Evolutionary conservation across 345 rosid species (phyloP), one percentile per base, ranked within the genome.

Genomic region (Luvunga scandens): DNA sequence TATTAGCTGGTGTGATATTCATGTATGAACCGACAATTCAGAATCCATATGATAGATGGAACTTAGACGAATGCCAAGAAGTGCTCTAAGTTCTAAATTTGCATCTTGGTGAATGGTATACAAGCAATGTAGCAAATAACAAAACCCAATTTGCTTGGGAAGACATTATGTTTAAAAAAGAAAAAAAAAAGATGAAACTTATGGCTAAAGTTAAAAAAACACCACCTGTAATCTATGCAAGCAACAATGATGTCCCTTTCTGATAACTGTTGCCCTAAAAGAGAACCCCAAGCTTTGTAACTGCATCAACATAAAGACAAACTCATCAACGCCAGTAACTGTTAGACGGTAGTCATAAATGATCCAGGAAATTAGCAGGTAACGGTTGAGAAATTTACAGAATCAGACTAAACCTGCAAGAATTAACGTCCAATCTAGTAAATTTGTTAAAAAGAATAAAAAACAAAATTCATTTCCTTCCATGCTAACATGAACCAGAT

Each of bases 261-360:
- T 71, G 97, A 87, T 79, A 96, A 85, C 66, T 96, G 98, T 75
- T 89, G 93, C 75, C 99, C 99, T 76, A 96, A 87, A 70, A 96
- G 99, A 77, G 97, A 92, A 71, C 99, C 98, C 99, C 99, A 94
- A 50, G 97, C 98, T 84, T 92, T 96, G 70, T 96, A 92, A 75
- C 99, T 96, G 92, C 84, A 89, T 79, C 72, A 87, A 81, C 72
- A 76, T 56, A 48, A 83, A 61, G 77, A 68, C 42, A 31, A 77
- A 59, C 42, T 70, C 30, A 71, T 77, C 66, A 81, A 81, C 73
- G 66, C 77, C 74, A n/a, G 69, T 67, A 53, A 70, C 25, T 31
- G 18, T 66, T 66, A 75, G 24, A 59, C 28, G 68, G 33, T 50
- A 70, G 72, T 69, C 36, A 73, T n/a, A 65, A 18, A 57, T 22